A percentile compares a stretch with the other conserved stretches of the same genome.
phyloP scores from a whole-genome alignment of 345 rosid species.

The Citrus trifoliata region DNA sequence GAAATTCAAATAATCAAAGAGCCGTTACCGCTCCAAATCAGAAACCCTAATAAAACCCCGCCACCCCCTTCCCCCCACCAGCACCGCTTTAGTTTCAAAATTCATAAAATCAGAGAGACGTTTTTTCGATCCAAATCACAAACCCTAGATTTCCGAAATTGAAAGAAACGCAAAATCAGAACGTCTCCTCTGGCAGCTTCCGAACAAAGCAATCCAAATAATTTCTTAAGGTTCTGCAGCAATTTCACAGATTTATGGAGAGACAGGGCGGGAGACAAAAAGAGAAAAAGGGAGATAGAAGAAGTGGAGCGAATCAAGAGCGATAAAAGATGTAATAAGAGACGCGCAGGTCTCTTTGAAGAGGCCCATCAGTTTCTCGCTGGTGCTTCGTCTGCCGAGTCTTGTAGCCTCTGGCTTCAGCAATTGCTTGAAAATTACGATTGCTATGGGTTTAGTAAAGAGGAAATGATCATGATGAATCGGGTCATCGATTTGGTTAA shows the following conservation, averaged over 20 bases:
- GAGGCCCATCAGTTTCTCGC: background rate
- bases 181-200: background rate
- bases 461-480: conserved; percentile 4
- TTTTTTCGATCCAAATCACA: background rate
- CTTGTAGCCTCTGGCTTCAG: background rate
- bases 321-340: background rate
- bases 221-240: background rate
- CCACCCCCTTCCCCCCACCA: no score
- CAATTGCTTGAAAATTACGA: background rate
- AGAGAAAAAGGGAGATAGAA: background rate
- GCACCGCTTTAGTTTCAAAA: no score
- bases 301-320: background rate
- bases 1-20: no score
- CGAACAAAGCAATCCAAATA: background rate
- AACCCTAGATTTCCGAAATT: background rate
- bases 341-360: conserved; percentile 1
- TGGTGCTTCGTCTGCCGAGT: background rate
- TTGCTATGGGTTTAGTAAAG: background rate
- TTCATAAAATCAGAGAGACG: background rate
- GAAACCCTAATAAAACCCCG: no score
- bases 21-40: no score
- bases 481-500: background rate
- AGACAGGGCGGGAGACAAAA: background rate
- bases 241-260: background rate
- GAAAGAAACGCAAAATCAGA: background rate